A percentile compares a stretch with the other conserved stretches of the same genome.
Evolutionary conservation across 2,329 filamentous ascomycete genomes (phyloP).

Genomic region (Monosporascus sp.): DNA sequence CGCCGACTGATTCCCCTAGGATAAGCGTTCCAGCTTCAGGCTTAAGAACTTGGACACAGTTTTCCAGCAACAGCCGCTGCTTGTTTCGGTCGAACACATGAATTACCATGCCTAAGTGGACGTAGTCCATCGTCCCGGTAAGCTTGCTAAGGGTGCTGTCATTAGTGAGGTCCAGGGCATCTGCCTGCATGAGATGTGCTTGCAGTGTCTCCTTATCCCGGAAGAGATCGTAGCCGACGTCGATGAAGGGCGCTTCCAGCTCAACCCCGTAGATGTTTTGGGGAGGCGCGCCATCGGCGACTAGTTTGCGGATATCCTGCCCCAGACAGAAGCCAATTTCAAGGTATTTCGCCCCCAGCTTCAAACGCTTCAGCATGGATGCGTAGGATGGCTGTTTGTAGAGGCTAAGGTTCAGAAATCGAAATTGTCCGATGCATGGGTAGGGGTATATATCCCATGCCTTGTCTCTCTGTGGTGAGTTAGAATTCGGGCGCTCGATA

Average conservation of each 20-base stretch:
- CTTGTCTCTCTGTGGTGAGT: conserved; percentile 24
- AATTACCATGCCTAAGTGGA: conserved; percentile 1
- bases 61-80: not conserved
- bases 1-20: not conserved
- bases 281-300: conserved; percentile 32
- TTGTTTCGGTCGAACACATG: conserved; percentile 1
- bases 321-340: conserved; percentile 42
- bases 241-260: conserved; percentile 27
- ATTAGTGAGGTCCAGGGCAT: not conserved
- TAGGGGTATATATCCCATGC: conserved; percentile 33
- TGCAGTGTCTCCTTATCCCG: conserved; percentile 17
- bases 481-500: not conserved
- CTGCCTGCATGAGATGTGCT: not conserved
- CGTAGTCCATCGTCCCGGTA: not conserved
- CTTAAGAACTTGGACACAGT: not conserved
- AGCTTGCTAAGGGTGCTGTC: not conserved
- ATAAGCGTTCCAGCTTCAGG: not conserved
- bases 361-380: conserved; percentile 22
- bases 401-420: conserved; percentile 33
- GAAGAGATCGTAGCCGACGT: conserved; percentile 31
- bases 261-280: conserved; percentile 35
- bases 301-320: conserved; percentile 39
- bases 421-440: conserved; percentile 34
- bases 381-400: conserved; percentile 25
- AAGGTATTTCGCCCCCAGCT: conserved; percentile 25